Base-by-base conservation (phyloP, 306 rosid genomes). In the Urtica urens region DNA sequence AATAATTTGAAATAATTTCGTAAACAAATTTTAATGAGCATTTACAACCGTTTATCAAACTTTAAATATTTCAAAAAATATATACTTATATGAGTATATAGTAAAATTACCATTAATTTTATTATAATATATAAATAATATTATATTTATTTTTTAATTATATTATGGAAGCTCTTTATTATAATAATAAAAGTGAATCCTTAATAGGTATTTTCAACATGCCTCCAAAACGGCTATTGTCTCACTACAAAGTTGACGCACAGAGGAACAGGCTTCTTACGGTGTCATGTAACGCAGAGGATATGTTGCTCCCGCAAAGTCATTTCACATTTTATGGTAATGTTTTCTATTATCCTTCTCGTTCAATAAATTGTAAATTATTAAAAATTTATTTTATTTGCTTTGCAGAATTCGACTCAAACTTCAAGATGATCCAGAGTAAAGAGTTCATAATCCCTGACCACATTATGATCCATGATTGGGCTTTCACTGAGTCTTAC, bases 381-480 rank as follows among this genome's bases (percentile, higher is more conserved):
- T n/a, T n/a, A n/a, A n/a, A n/a, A n/a, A n/a, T n/a, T 4, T 57
- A 14, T 1, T 37, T 17, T 41, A 6, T 1, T 11, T 12, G 0
- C 13, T 24, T 1, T 53, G 70, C 74, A 88, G 97, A 84, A 58
- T 81, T 60, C 52, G 90, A 90, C 48, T 64, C 79, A 4, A 55
- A 75, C 42, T 90, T 81, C 65, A 67, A 72, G 45, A 14, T 74
- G 58, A 23, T 84, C 60, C 58, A 60, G 26, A 76, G 67, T 69
- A 78, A 74, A 57, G 83, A 72, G 33, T 78, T 79, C 49, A 67
- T 10, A 24, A 79, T 90, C 26, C 73, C 88, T 3, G 97, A 90
- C 53, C 97, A 90, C 69, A 31, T 81, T 60, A 84, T 90, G 97
- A 81, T 90, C 63, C 97, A 90, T 45, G 97, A 90, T 24, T 90